Evolutionary conservation across 805 yeast genomes (phyloP).

Genomic region (Pichia phayaonensis): DNA sequence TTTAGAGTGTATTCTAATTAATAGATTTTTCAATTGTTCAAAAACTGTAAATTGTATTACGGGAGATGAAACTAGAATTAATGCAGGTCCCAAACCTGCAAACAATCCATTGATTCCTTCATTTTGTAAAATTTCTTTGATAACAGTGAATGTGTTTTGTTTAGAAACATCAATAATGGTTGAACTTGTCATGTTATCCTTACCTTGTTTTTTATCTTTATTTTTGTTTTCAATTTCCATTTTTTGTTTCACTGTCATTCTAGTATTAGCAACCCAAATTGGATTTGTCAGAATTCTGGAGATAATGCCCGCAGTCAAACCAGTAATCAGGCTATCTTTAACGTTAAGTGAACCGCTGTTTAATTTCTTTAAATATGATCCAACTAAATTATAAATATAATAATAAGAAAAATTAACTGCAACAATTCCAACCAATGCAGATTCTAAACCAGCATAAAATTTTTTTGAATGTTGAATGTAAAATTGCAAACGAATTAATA

Average conservation of each 20-base stretch:
- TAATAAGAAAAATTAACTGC: conserved; percentile 84
- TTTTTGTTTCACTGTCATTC: conserved; percentile 56
- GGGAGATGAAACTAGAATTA: conserved; percentile 80
- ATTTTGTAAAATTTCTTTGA: conserved; percentile 53
- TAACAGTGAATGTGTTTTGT: conserved; percentile 43
- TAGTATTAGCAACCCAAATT: conserved; percentile 90
- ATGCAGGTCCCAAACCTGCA: conserved; percentile 83
- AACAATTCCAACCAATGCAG: conserved; percentile 81
- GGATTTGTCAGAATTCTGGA: conserved; percentile 83
- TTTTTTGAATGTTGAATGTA: conserved; percentile 55
- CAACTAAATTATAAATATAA: conserved; percentile 76
- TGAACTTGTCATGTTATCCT: conserved; percentile 5
- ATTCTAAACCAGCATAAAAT: conserved; percentile 77
- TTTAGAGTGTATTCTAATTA: conserved; percentile 33
- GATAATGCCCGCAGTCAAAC: conserved; percentile 81
- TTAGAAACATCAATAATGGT: conserved; percentile 18
- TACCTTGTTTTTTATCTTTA: no score
- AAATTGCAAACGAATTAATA: conserved; percentile 36
- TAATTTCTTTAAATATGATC: conserved; percentile 2
- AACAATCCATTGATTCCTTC: conserved; percentile 72
- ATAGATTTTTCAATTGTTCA: conserved; percentile 71
- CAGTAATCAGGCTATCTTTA: conserved; percentile 62
- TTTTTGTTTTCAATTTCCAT: conserved; percentile 11
- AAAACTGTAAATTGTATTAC: conserved; percentile 86
- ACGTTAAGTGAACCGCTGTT: conserved; percentile 39